A percentile compares a stretch with the other conserved stretches of the same genome.
phyloP scores from a whole-genome alignment of 2,329 filamentous ascomycete genomes.

The Pochonia chlamydosporia region DNA sequence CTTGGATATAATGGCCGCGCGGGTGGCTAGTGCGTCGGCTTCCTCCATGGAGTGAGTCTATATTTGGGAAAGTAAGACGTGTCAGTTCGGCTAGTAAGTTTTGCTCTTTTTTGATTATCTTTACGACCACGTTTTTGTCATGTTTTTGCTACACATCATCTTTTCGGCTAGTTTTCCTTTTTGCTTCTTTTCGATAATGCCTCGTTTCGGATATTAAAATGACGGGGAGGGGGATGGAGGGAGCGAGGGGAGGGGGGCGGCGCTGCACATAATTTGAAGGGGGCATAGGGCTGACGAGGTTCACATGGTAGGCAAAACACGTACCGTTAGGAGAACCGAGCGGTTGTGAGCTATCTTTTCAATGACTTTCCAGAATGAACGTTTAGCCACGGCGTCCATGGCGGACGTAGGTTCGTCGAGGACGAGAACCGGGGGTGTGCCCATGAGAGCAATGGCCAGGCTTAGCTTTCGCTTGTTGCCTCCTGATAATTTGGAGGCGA shows the following conservation, averaged over 20 bases:
- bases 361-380: slow-evolving; percentile 82
- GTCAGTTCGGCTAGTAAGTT: too few species aligned
- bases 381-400: slow-evolving; percentile 80
- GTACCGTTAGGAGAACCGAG: slow-evolving; percentile 64
- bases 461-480: slow-evolving; percentile 84
- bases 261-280: too few species aligned
- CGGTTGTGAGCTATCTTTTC: slow-evolving; percentile 64
- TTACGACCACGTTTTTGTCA: too few species aligned
- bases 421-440: slow-evolving; percentile 73
- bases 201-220: too few species aligned
- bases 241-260: too few species aligned
- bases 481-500: slow-evolving; percentile 71
- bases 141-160: too few species aligned
- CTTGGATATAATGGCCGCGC: slow-evolving; percentile 28
- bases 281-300: too few species aligned
- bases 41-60: slow-evolving; percentile 87
- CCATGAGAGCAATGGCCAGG: slow-evolving; percentile 80
- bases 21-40: slow-evolving; percentile 72
- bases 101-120: too few species aligned
- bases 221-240: too few species aligned
- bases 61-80: neutral
- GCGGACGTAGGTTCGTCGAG: slow-evolving; percentile 80
- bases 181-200: too few species aligned
- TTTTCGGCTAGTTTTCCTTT: too few species aligned
- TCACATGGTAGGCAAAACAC: too few species aligned